Percentiles rank a stretch among this genome's conserved stretches.
Conservation (phyloP, 345 rosid genomes). For the Eucalyptus shirleyi region DNA sequence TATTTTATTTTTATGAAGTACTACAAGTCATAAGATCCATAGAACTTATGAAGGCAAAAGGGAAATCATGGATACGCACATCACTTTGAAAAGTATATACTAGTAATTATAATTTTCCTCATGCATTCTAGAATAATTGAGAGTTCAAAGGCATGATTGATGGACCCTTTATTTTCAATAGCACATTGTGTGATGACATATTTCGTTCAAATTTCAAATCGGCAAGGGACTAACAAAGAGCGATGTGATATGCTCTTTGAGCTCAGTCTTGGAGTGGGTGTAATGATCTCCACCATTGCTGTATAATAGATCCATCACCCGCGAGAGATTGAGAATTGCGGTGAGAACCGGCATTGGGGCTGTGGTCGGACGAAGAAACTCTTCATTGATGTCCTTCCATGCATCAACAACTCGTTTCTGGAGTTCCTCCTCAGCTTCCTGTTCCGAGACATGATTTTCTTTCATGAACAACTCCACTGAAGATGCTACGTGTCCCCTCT, state of each 20-base stretch:
- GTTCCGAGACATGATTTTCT: neutral
- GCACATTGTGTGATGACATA: neutral
- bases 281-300: constrained; percentile 6
- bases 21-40: too few species aligned
- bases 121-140: too few species aligned
- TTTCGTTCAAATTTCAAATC: neutral
- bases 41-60: too few species aligned
- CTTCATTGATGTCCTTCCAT: constrained; percentile 28
- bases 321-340: constrained; percentile 1
- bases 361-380: neutral
- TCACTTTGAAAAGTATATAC: too few species aligned
- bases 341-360: neutral
- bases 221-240: neutral
- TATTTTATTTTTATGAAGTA: too few species aligned
- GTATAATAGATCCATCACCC: constrained; percentile 3
- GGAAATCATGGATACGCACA: too few species aligned
- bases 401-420: neutral
- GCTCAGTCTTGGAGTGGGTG: neutral
- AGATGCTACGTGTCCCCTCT: constrained; percentile 3
- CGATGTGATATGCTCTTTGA: neutral
- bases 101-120: too few species aligned
- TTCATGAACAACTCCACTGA: constrained; percentile 16
- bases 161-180: neutral
- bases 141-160: neutral
- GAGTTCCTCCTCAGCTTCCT: neutral